phyloP scores from a whole-genome alignment of 257 asterid species.

The Jaltomata sinuosa region DNA sequence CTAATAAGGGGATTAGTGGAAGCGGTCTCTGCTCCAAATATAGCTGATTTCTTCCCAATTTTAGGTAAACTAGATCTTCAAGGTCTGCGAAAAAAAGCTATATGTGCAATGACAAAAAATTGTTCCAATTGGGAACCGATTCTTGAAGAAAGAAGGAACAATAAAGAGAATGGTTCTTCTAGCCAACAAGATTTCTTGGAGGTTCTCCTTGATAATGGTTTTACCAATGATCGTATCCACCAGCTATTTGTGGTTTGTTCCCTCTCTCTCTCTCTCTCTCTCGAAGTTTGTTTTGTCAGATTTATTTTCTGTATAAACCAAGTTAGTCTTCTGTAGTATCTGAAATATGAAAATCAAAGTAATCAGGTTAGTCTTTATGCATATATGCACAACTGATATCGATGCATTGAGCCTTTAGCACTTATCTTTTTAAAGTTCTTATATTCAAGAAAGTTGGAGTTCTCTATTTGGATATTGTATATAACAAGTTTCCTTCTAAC shows the following conservation, averaged over 20 bases:
- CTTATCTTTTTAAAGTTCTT: background rate
- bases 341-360: background rate
- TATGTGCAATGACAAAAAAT: background rate
- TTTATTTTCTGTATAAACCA: background rate
- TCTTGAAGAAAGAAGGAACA: conserved; percentile 18
- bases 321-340: background rate
- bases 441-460: background rate
- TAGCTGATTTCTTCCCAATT: conserved; percentile 32
- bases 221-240: conserved; percentile 22
- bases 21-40: conserved; percentile 16
- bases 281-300: background rate
- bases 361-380: background rate
- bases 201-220: conserved; percentile 6
- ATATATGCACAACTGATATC: no score
- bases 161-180: background rate
- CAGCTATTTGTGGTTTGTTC: conserved; percentile 23
- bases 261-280: background rate
- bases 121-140: conserved; percentile 21
- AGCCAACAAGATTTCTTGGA: conserved; percentile 21
- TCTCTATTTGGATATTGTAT: no score
- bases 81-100: conserved; percentile 20
- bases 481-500: no score
- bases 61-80: conserved; percentile 25
- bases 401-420: no score
- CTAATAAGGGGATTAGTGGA: no score